Conservation (phyloP, 495 filamentous ascomycete genomes). For the Aspergillus campestris region DNA sequence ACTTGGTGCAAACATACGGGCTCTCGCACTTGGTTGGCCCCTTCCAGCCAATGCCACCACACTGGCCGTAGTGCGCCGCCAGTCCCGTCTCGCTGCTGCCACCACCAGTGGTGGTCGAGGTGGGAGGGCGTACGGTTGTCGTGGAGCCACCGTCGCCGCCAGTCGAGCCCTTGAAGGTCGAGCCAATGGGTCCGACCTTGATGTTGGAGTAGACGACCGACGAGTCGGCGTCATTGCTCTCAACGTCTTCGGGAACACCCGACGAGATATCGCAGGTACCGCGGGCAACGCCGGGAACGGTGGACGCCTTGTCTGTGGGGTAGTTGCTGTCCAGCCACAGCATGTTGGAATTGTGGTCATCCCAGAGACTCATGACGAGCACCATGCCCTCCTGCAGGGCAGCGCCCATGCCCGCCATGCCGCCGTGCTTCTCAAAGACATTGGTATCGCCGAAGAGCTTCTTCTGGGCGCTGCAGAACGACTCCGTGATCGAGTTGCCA, state of each 20-base stretch:
- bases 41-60: conserved; percentile 34
- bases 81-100: conserved; percentile 10
- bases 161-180: conserved; percentile 37
- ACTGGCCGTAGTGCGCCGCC: conserved; percentile 33
- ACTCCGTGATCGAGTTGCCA: conserved; percentile 49
- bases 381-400: conserved; percentile 54
- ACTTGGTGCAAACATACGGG: conserved; percentile 29
- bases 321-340: conserved; percentile 71
- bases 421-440: conserved; percentile 52
- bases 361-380: conserved; percentile 65
- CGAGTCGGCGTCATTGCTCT: conserved; percentile 44
- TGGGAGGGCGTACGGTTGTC: conserved; percentile 5
- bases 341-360: conserved; percentile 66
- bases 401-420: conserved; percentile 45
- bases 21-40: conserved; percentile 29
- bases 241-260: conserved; percentile 52
- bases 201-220: conserved; percentile 62
- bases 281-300: conserved; percentile 52
- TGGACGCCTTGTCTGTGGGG: conserved; percentile 45
- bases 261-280: conserved; percentile 55
- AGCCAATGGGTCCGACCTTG: conserved; percentile 57
- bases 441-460: conserved; percentile 50
- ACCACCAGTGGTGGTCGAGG: conserved; percentile 14
- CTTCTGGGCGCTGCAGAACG: conserved; percentile 56
- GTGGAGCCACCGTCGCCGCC: conserved; percentile 4